Conservation (phyloP, 2,329 filamentous ascomycete species). For the Phoma sp. region DNA sequence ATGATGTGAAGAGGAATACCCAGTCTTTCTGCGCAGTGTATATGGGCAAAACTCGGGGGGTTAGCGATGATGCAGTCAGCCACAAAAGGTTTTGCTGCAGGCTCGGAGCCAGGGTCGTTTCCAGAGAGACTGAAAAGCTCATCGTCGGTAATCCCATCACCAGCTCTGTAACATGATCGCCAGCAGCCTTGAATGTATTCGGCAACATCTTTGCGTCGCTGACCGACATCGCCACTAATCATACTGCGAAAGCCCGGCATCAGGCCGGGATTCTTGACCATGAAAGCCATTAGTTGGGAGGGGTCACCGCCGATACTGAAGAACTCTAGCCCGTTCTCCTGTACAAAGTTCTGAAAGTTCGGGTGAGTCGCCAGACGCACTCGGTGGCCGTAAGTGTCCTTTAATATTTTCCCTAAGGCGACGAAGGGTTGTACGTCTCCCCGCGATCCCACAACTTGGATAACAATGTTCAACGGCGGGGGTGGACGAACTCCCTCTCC, state of each 20-base stretch:
- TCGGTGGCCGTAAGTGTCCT: conserved; percentile 36
- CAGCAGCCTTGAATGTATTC: conserved; percentile 16
- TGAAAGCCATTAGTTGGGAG: conserved; percentile 55
- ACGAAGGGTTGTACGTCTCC: conserved; percentile 67
- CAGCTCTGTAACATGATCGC: conserved; percentile 42
- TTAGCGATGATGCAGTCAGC: conserved; percentile 81
- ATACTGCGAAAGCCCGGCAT: conserved; percentile 3
- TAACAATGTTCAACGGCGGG: conserved; percentile 58
- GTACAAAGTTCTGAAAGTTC: conserved; percentile 24
- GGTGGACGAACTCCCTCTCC: not conserved
- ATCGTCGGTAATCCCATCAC: conserved; percentile 34
- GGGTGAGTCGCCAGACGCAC: conserved; percentile 39
- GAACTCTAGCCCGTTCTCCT: conserved; percentile 44
- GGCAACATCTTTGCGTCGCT: conserved; percentile 1
- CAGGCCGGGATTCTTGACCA: conserved; percentile 57
- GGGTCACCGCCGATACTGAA: conserved; percentile 42
- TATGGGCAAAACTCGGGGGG: conserved; percentile 76
- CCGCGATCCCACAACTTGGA: conserved; percentile 61
- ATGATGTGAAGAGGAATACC: conserved; percentile 79
- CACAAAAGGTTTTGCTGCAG: conserved; percentile 67
- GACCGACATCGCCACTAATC: not conserved
- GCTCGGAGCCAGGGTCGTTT: conserved; percentile 36
- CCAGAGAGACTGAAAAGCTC: conserved; percentile 38
- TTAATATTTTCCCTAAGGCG: conserved; percentile 59
- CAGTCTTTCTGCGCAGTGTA: conserved; percentile 74